Conservation (phyloP, 345 rosid species). For the Kandelia obovata region DNA sequence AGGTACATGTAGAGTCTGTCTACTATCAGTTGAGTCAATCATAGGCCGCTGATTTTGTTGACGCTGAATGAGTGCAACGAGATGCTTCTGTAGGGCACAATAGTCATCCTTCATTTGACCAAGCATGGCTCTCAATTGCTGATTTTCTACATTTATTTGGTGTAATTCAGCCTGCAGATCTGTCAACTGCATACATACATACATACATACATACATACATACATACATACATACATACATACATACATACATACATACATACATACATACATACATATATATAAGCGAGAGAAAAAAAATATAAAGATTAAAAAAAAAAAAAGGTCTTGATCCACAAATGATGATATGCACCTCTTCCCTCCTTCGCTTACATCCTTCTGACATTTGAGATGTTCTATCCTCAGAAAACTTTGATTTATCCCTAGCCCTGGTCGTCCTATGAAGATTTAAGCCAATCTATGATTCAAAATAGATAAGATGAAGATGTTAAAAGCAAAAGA, state of each 20-base stretch:
- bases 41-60: neutral
- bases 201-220: no score
- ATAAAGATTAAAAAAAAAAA: neutral
- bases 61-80: conserved; percentile 8
- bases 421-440: neutral
- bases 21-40: no score
- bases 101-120: conserved; percentile 7
- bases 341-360: conserved; percentile 5
- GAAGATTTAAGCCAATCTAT: conserved; percentile 16
- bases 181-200: conserved; percentile 7
- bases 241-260: no score
- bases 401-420: neutral
- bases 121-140: conserved; percentile 8
- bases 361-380: neutral
- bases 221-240: no score
- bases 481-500: neutral
- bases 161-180: conserved; percentile 11
- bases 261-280: no score
- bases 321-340: no score
- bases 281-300: no score
- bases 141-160: conserved; percentile 9
- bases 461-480: neutral
- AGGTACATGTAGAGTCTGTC: no score
- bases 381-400: neutral
- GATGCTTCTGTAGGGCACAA: conserved; percentile 10